Evolutionary conservation across 768 basidiomycete species (phyloP), one percentile per base, ranked within the genome.

Genomic region (Asterophora lycoperdoides): DNA sequence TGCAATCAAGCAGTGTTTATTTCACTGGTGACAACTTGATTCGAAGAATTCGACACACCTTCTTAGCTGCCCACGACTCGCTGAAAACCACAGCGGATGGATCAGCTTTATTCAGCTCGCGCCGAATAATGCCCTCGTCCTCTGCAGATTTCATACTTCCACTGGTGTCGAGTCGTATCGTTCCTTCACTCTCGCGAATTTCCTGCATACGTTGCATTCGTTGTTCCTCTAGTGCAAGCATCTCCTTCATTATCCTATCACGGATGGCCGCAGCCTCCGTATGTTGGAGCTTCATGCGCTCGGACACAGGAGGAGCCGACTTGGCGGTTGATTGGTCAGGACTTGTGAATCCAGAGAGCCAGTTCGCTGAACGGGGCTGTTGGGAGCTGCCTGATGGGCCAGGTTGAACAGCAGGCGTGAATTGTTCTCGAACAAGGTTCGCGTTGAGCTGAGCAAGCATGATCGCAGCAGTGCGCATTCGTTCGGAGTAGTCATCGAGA

Each of bases 381-480:
- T 53, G 57, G 20, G 44, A 20, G 18, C 33, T 44, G 10, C 44
- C 42, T 28, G 52, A 15, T 18, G 41, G 35, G 11, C 42, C 53
- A 13, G 51, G 33, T 28, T 52, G 49, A 17, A 51, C 40, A 10
- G 40, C 38, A 17, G 46, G 35, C 54, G 66, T 68, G 4, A 72
- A 58, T 19, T 75, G 66, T 57, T 87, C 85, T 53, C 80, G 77
- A 26, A 78, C 70, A 43, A 87, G 74, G 59, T 77, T 90, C 1
- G 92, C 85, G 59, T 93, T 96, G 41, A 99, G 77, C 66, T 99
- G 96, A 1, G 96, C 85, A 23, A 99, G 83, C 96, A 99, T 97
- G 53, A 98, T 86, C 8, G 96, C 96, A 8, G 96, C 96, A 8
- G 93, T 96, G 7, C 92, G 83, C 96, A 99, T 99, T 43, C 96